Conservation (phyloP, 495 filamentous ascomycete species). For the Penicillium pancosmium region DNA sequence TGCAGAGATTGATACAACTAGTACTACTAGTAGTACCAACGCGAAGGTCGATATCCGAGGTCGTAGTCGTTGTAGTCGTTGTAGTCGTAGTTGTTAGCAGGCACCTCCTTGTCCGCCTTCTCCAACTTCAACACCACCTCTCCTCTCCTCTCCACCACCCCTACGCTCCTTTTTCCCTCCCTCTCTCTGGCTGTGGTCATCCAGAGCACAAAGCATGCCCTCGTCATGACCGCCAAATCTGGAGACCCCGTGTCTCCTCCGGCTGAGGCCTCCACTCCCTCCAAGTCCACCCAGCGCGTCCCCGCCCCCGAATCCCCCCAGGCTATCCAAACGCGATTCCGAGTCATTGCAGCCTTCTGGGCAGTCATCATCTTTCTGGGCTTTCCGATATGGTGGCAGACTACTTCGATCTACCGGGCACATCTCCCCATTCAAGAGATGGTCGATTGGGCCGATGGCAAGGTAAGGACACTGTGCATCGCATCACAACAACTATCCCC, state of each 20-base stretch:
- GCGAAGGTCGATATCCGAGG: no score
- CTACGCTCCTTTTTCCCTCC: constrained; percentile 3
- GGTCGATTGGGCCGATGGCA: constrained; percentile 91
- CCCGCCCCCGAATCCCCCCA: constrained; percentile 77
- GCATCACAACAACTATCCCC: no score
- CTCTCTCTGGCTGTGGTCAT: constrained; percentile 6
- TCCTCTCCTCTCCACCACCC: constrained; percentile 14
- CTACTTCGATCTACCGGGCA: constrained; percentile 92
- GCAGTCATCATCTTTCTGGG: constrained; percentile 80
- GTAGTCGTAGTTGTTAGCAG: not conserved
- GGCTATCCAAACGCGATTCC: constrained; percentile 65
- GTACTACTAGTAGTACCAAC: no score
- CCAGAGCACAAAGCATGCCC: constrained; percentile 40
- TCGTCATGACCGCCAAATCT: constrained; percentile 41
- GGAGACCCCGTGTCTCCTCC: constrained; percentile 43
- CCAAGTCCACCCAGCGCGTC: constrained; percentile 34
- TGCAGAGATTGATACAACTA: no score
- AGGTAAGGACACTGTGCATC: constrained; percentile 51
- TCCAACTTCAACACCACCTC: constrained; percentile 17
- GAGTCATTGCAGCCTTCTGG: constrained; percentile 91
- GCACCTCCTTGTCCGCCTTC: constrained; percentile 12
- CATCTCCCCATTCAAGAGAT: constrained; percentile 82
- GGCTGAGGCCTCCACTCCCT: constrained; percentile 17
- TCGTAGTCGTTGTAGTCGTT: no score
- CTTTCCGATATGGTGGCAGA: constrained; percentile 94